phyloP scores from a whole-genome alignment of 805 yeast species.

The Kurtzmaniella fragi region DNA sequence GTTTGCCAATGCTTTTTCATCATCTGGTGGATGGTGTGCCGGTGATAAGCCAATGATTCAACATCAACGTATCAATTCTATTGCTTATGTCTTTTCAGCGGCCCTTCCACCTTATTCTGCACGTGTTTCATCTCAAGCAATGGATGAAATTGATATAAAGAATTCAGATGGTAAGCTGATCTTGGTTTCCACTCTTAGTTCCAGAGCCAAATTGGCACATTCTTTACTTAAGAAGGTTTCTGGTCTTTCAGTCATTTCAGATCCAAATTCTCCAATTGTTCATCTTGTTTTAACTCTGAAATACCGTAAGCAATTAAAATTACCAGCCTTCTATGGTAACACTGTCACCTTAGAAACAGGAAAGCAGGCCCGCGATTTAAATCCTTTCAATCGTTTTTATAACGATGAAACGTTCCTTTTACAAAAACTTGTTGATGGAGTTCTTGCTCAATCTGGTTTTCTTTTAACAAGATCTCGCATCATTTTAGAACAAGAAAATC shows the following conservation, averaged over 20 bases:
- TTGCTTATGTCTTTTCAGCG: slow-evolving; percentile 91
- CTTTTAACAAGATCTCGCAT: slow-evolving; percentile 61
- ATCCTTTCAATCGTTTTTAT: slow-evolving; percentile 36
- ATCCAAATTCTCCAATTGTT: slow-evolving; percentile 58
- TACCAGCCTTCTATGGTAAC: slow-evolving; percentile 51
- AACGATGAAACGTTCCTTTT: slow-evolving; percentile 57
- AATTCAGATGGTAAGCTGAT: slow-evolving; percentile 14
- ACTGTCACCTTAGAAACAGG: slow-evolving; percentile 39
- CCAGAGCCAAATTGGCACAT: slow-evolving; percentile 27
- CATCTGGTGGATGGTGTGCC: slow-evolving; percentile 92
- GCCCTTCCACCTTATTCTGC: slow-evolving; percentile 91
- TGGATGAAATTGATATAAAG: slow-evolving; percentile 41
- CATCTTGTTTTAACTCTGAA: slow-evolving; percentile 56
- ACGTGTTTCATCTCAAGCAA: slow-evolving; percentile 50
- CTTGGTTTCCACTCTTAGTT: slow-evolving; percentile 12
- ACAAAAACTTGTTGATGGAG: slow-evolving; percentile 59
- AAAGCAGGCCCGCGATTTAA: slow-evolving; percentile 37
- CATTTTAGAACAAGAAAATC: slow-evolving; percentile 66
- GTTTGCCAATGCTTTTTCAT: slow-evolving; percentile 72
- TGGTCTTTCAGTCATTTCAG: slow-evolving; percentile 50
- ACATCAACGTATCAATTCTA: slow-evolving; percentile 87
- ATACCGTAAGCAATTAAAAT: slow-evolving; percentile 37
- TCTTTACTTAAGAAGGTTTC: slow-evolving; percentile 38
- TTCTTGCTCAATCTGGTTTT: slow-evolving; percentile 47
- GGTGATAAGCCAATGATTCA: slow-evolving; percentile 80